Percentiles rank a stretch among this genome's conserved stretches.
Conservation (phyloP, 306 rosid species). For the Oxytropis ochrocephala region DNA sequence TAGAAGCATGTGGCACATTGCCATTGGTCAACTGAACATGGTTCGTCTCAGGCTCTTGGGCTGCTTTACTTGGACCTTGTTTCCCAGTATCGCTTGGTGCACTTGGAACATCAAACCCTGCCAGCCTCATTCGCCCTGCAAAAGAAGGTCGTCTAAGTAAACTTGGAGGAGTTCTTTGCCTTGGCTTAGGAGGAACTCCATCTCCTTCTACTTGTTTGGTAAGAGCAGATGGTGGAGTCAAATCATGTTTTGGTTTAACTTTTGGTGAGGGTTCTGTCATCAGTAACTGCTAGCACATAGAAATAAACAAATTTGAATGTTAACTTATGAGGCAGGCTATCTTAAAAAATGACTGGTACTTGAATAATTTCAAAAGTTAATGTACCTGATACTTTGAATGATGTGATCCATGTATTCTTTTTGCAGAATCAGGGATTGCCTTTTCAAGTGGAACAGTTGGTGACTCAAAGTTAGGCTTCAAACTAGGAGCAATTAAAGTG, state of each 20-base stretch:
- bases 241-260: conserved; percentile 55
- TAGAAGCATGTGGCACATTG: conserved; percentile 29
- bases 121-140: conserved; percentile 53
- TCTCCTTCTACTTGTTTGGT: conserved; percentile 62
- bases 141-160: conserved; percentile 54
- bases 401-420: conserved; percentile 46
- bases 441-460: conserved; percentile 38
- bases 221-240: conserved; percentile 47
- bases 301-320: conserved; percentile 2
- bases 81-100: conserved; percentile 30
- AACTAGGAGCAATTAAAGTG: conserved; percentile 39
- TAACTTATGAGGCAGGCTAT: not conserved
- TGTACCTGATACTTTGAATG: conserved; percentile 72
- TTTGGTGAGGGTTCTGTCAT: conserved; percentile 57
- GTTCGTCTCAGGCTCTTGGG: conserved; percentile 43
- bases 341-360: not conserved
- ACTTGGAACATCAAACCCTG: conserved; percentile 54
- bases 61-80: conserved; percentile 38
- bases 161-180: conserved; percentile 83
- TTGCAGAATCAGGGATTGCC: conserved; percentile 53
- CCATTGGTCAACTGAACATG: conserved; percentile 39
- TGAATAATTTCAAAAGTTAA: not conserved
- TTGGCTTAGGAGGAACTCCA: conserved; percentile 58
- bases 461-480: conserved; percentile 55
- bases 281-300: conserved; percentile 41